Percentiles rank a stretch among this genome's conserved stretches.
phyloP scores from a whole-genome alignment of 2,329 filamentous ascomycete species.

The Herpotrichia juniperi region DNA sequence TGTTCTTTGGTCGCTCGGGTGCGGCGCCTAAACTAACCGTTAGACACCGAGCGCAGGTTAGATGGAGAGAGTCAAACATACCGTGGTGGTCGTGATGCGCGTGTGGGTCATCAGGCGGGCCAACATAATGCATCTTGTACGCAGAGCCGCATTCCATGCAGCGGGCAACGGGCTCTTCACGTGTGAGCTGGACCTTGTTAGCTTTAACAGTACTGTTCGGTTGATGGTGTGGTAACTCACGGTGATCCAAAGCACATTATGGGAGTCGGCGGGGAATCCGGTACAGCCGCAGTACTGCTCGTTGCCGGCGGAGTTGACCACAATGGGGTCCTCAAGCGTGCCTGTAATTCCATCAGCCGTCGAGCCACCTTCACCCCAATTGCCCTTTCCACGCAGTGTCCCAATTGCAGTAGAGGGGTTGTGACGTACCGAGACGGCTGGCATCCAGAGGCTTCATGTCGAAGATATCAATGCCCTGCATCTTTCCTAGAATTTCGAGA shows the following conservation, averaged over 20 bases:
- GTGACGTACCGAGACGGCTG: slow-evolving; percentile 75
- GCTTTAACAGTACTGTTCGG: neutral
- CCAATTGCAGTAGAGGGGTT: neutral
- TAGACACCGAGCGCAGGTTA: too few species aligned
- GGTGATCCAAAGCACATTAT: slow-evolving; percentile 88
- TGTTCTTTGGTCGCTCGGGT: slow-evolving; percentile 80
- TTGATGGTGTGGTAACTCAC: slow-evolving; percentile 60
- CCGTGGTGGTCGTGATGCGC: slow-evolving; percentile 59
- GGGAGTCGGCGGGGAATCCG: slow-evolving; percentile 89
- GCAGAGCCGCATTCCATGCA: slow-evolving; percentile 96
- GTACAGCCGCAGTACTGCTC: slow-evolving; percentile 99
- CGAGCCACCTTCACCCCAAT: slow-evolving; percentile 2
- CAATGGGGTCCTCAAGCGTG: slow-evolving; percentile 84
- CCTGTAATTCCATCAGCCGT: slow-evolving; percentile 57
- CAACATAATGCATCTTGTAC: slow-evolving; percentile 98
- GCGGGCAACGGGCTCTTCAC: slow-evolving; percentile 88
- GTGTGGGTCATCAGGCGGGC: slow-evolving; percentile 76
- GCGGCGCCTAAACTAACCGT: slow-evolving; percentile 29
- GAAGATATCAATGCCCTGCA: slow-evolving; percentile 97
- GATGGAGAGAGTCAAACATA: slow-evolving; percentile 13
- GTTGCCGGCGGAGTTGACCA: slow-evolving; percentile 88
- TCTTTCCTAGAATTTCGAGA: slow-evolving; percentile 98
- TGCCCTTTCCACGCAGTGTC: neutral
- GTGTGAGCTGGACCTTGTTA: slow-evolving; percentile 68
- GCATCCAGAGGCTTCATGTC: slow-evolving; percentile 97